phyloP scores from a whole-genome alignment of 78 protist genomes.

The Dictyostelium intermedium region DNA sequence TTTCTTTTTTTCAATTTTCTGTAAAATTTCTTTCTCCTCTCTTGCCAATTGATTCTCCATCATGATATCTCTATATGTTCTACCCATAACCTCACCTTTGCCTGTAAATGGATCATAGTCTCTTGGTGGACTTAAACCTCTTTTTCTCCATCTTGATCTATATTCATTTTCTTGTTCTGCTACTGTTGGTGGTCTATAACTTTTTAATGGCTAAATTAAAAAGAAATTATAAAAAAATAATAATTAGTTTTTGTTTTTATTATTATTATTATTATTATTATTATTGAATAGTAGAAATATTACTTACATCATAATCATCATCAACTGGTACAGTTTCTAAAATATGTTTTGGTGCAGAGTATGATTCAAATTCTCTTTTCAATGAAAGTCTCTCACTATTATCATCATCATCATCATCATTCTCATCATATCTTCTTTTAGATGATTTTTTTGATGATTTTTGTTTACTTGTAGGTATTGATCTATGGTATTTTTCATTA shows the following conservation, averaged over 20 bases:
- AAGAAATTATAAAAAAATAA: background rate
- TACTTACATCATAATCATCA: constrained; percentile 32
- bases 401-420: constrained; percentile 6
- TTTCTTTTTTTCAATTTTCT: constrained; percentile 20
- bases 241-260: background rate
- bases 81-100: constrained; percentile 29
- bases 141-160: constrained; percentile 69
- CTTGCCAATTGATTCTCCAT: constrained; percentile 27
- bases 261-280: too few species aligned
- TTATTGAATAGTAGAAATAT: background rate
- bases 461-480: background rate
- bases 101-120: constrained; percentile 73
- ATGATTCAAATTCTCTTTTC: constrained; percentile 49
- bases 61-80: constrained; percentile 47
- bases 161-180: constrained; percentile 68
- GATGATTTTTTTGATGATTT: background rate
- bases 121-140: constrained; percentile 66
- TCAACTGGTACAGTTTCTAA: constrained; percentile 45
- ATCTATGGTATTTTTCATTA: background rate
- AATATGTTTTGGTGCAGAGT: constrained; percentile 50
- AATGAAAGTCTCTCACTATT: background rate
- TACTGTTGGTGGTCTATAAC: constrained; percentile 47
- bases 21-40: constrained; percentile 46
- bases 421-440: background rate
- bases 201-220: constrained; percentile 21